phyloP scores from a whole-genome alignment of 2,329 filamentous ascomycete genomes.

The Calycina marina region DNA sequence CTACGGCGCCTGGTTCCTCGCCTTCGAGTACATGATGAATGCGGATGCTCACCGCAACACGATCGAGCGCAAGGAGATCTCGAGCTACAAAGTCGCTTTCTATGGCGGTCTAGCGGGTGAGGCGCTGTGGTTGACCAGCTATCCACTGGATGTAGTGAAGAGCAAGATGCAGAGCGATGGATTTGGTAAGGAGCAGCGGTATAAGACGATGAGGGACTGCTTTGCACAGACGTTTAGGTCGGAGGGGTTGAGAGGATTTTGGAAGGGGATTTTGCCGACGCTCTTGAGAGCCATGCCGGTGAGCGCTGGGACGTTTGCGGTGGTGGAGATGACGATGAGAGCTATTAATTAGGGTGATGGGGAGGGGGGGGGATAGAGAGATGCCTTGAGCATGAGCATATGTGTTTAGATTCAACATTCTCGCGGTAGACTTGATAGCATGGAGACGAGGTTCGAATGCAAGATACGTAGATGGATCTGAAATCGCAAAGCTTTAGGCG shows the following conservation, averaged over 20 bases:
- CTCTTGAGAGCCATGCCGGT: constrained; percentile 93
- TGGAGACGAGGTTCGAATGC: too few species aligned
- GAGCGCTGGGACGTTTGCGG: constrained; percentile 92
- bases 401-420: background rate
- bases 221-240: constrained; percentile 67
- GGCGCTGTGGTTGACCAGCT: constrained; percentile 82
- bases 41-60: constrained; percentile 65
- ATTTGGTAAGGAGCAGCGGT: constrained; percentile 58
- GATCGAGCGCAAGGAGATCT: constrained; percentile 61
- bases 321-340: constrained; percentile 54
- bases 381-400: background rate
- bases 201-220: constrained; percentile 74
- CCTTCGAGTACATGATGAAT: constrained; percentile 96
- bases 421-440: too few species aligned
- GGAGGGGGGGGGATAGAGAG: background rate
- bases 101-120: constrained; percentile 93
- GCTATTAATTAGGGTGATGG: constrained; percentile 30
- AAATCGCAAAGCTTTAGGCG: too few species aligned
- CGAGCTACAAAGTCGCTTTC: constrained; percentile 71
- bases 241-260: constrained; percentile 76
- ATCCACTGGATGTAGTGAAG: constrained; percentile 96
- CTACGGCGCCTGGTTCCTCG: constrained; percentile 89
- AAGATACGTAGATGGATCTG: too few species aligned
- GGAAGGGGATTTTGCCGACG: constrained; percentile 86
- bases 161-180: constrained; percentile 99